Percentiles rank a stretch among this genome's conserved stretches.
phyloP scores from a whole-genome alignment of 2,329 filamentous ascomycete species.

The Oidium heveae region DNA sequence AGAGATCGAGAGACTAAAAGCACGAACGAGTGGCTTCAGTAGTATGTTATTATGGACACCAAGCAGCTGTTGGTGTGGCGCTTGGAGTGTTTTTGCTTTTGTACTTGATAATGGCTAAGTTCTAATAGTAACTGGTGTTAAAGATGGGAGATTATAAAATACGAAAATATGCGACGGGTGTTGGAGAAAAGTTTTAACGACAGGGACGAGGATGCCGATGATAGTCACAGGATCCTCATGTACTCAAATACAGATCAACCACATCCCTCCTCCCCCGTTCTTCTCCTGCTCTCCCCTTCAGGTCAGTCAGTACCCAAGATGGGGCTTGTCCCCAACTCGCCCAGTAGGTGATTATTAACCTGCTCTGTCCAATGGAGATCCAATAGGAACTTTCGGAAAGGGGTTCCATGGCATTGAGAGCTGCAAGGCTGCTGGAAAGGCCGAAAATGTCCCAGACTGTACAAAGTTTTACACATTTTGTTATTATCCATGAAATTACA shows the following conservation, averaged over 20 bases:
- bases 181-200: too few species aligned
- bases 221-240: slow-evolving; percentile 1
- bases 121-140: not conserved
- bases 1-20: not conserved
- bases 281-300: not conserved
- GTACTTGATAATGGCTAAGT: too few species aligned
- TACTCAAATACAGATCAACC: slow-evolving; percentile 11
- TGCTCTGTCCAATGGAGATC: slow-evolving; percentile 6
- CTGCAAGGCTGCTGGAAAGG: slow-evolving; percentile 7
- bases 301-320: not conserved
- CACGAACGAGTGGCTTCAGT: too few species aligned
- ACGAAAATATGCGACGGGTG: too few species aligned
- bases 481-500: not conserved
- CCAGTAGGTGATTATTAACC: not conserved
- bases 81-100: too few species aligned
- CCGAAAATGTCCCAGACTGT: slow-evolving; percentile 5
- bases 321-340: not conserved
- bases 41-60: too few species aligned
- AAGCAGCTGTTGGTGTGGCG: too few species aligned
- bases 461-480: not conserved
- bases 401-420: slow-evolving; percentile 9
- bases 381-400: slow-evolving; percentile 8
- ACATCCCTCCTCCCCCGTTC: slow-evolving; percentile 6
- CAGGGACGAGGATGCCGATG: too few species aligned
- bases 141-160: not conserved